Evolutionary conservation across 2,329 filamentous ascomycete species (phyloP), one percentile per base, ranked within the genome.

Genomic region (Phyllosticta citrichinensis): DNA sequence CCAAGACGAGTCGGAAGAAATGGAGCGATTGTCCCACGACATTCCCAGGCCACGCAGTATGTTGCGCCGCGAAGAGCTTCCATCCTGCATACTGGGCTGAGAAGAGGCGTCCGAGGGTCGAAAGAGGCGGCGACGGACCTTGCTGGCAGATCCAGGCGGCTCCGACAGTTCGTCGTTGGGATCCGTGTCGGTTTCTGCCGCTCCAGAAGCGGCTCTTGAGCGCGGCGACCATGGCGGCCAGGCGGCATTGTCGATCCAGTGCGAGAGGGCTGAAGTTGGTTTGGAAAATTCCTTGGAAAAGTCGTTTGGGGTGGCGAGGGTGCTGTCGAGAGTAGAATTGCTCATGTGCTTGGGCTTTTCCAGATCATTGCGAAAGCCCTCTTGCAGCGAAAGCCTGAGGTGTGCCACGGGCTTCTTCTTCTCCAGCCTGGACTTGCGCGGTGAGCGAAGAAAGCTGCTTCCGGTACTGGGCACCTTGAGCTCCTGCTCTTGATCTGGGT

Each of bases 1-100:
- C 54, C 55, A 56, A 10, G 58, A 61, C 52, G 58, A 60, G 40
- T 61, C 58, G 6, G 58, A 61, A 35, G 55, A 57, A 17, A 19
- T 20, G 2, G 51, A 52, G n/a, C n/a, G n/a, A 14, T n/a, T 27
- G 4, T 52, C 35, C 33, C 33, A 40, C 2, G 53, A 55, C 52
- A 52, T 60, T 10, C 55, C 30, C 52, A 60, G 51, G 6, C 58
- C 35, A 12, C 58, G 58, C 8, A 55, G 57, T 2, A 60, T 40
- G 10, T 27, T 60, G 22, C 54, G 25, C 2, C 52, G 25, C 1
- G 58, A 55, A n/a, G 52, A 53, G n/a, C 54, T 55, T 14, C 30
- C 51, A 12, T 52, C 52, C 30, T 52, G 52, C 53, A 52, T 50
- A 24, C 9, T 51, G 19, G 33, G 35, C 5, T 35, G 12, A 33